Percentiles rank a stretch among this genome's conserved stretches.
Evolutionary conservation across 352 stramenopile species (phyloP).

Genomic region (Globisporangium nunn): DNA sequence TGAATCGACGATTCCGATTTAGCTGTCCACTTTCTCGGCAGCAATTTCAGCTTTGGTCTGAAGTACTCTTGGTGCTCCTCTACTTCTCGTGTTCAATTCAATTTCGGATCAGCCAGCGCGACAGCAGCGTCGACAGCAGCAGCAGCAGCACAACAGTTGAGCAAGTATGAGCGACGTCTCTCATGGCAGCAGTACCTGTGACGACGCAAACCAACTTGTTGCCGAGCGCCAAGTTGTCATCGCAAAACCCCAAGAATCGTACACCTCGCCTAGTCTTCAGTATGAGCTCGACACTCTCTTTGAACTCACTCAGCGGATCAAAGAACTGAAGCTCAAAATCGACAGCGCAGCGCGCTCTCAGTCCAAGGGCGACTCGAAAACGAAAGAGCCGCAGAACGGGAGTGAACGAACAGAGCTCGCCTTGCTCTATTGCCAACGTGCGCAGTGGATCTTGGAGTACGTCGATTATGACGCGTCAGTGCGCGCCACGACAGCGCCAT

Average conservation of each 20-base stretch:
- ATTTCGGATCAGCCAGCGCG: not conserved
- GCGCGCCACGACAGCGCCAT: constrained; percentile 8
- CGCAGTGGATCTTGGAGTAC: constrained; percentile 25
- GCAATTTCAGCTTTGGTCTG: too few species aligned
- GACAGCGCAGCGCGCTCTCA: not conserved
- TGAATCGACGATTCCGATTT: too few species aligned
- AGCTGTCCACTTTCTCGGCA: too few species aligned
- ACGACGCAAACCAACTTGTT: constrained; percentile 7
- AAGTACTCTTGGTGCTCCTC: too few species aligned
- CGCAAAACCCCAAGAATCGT: not conserved
- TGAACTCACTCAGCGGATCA: constrained; percentile 9
- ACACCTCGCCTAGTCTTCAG: not conserved
- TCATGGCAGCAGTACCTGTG: not conserved
- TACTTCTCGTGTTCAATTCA: not conserved
- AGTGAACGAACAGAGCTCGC: constrained; percentile 15
- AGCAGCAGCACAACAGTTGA: not conserved
- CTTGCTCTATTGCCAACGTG: constrained; percentile 26
- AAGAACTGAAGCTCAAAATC: not conserved
- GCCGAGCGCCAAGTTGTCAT: constrained; percentile 1
- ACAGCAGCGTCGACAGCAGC: not conserved
- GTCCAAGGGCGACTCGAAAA: not conserved
- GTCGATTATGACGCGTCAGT: constrained; percentile 32
- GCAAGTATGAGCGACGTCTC: not conserved
- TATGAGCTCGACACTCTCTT: constrained; percentile 3
- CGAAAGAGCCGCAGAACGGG: not conserved